phyloP scores from a whole-genome alignment of 108 stramenopile species.

The Nitzschia sp. region DNA sequence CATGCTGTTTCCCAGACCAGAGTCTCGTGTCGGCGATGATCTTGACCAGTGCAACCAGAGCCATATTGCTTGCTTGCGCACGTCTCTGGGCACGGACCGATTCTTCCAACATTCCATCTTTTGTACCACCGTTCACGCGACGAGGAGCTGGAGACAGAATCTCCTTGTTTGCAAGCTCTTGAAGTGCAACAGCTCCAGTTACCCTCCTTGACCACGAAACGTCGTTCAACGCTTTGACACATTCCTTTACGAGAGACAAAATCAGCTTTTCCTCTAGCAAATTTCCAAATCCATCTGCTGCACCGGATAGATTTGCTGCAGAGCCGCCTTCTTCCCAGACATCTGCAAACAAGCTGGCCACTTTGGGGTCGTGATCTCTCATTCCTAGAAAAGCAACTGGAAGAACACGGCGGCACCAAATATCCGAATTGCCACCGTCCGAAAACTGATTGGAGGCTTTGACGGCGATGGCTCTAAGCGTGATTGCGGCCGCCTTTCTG shows the following conservation, averaged over 20 bases:
- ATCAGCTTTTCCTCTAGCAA: constrained; percentile 68
- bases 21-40: constrained; percentile 54
- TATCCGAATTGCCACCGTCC: constrained; percentile 72
- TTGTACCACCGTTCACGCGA: background rate
- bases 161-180: constrained; percentile 52
- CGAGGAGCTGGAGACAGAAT: constrained; percentile 63
- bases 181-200: constrained; percentile 53
- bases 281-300: constrained; percentile 44
- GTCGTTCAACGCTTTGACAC: constrained; percentile 52
- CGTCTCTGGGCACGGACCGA: constrained; percentile 42
- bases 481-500: constrained; percentile 68
- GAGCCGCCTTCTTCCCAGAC: constrained; percentile 85
- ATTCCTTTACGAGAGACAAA: constrained; percentile 46
- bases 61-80: constrained; percentile 39
- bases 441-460: constrained; percentile 67
- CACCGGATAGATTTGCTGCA: constrained; percentile 38
- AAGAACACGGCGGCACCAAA: constrained; percentile 69
- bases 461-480: constrained; percentile 75
- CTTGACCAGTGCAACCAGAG: constrained; percentile 48
- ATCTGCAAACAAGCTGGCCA: constrained; percentile 44
- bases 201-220: constrained; percentile 69
- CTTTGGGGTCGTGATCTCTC: constrained; percentile 66
- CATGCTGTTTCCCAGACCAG: constrained; percentile 74
- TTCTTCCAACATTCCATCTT: background rate
- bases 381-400: constrained; percentile 76